Conservation (phyloP, 306 rosid genomes). For the Rosa rugosa region DNA sequence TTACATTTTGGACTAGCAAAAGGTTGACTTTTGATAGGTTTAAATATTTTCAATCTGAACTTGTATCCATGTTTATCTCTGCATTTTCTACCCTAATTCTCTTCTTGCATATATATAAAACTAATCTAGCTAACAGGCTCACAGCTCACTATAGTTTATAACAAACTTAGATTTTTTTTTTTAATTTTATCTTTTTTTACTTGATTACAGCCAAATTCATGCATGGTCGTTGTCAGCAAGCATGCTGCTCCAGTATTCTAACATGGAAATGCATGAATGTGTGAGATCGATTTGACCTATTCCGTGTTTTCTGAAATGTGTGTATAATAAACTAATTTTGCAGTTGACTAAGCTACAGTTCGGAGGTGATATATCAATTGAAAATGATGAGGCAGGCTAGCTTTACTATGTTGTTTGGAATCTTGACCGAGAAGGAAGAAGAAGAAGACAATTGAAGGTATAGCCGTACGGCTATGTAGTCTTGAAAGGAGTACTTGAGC, state of each 20-base stretch:
- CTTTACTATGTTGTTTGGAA: not conserved
- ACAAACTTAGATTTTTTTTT: not conserved
- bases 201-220: conserved; percentile 6
- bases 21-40: conserved; percentile 7
- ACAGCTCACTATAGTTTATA: not conserved
- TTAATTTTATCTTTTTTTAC: not conserved
- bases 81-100: not conserved
- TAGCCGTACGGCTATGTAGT: not conserved
- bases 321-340: not conserved
- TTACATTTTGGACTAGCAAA: not conserved
- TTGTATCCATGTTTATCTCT: not conserved
- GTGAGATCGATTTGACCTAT: conserved; percentile 6
- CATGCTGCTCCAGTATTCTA: conserved; percentile 35
- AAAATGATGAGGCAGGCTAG: not conserved
- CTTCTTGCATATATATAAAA: too few relatives aligned
- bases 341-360: conserved; percentile 22
- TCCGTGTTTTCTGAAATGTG: not conserved
- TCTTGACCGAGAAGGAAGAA: conserved; percentile 9
- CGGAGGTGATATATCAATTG: not conserved
- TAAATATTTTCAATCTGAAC: not conserved
- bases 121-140: not conserved
- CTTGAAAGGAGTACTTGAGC: not conserved
- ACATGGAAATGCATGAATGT: conserved; percentile 24
- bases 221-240: conserved; percentile 22
- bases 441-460: not conserved